Evolutionary conservation across 2,329 filamentous ascomycete genomes (phyloP).

Genomic region (Macrophomina tecta): DNA sequence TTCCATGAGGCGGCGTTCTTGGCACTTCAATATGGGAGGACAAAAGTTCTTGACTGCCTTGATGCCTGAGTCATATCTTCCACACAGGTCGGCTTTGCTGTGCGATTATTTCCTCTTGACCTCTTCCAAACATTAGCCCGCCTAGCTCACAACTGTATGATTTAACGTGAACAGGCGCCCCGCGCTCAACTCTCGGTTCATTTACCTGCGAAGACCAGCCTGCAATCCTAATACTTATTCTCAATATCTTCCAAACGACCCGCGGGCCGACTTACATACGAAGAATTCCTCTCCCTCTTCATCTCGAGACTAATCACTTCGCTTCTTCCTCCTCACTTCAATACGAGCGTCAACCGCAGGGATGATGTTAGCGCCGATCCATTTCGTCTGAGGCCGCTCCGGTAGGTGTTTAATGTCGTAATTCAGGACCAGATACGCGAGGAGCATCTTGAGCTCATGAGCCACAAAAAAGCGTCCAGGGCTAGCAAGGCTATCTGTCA

Average conservation of each 20-base stretch:
- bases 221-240: too few relatives aligned
- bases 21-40: too few relatives aligned
- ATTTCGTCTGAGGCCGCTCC: constrained; percentile 27
- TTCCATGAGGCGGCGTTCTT: background rate
- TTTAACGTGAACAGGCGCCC: background rate
- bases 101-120: background rate
- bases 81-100: background rate
- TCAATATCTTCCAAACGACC: background rate
- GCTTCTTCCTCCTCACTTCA: constrained; percentile 14
- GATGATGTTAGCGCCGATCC: constrained; percentile 20
- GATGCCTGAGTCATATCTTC: too few relatives aligned
- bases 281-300: background rate
- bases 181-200: too few relatives aligned
- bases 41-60: too few relatives aligned
- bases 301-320: background rate
- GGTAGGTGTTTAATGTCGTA: constrained; percentile 31
- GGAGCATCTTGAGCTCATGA: constrained; percentile 31
- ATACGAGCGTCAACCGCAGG: constrained; percentile 2
- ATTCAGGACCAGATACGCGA: constrained; percentile 29
- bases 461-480: constrained; percentile 30
- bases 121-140: background rate
- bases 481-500: background rate
- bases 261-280: background rate
- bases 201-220: too few relatives aligned
- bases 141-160: background rate